Percentiles rank a stretch among this genome's conserved stretches.
These are phyloP conservation scores for Chenopodium quinoa DNA, from an alignment of 148 eudicot genomes.

Conservation along the genomic window DNA sequence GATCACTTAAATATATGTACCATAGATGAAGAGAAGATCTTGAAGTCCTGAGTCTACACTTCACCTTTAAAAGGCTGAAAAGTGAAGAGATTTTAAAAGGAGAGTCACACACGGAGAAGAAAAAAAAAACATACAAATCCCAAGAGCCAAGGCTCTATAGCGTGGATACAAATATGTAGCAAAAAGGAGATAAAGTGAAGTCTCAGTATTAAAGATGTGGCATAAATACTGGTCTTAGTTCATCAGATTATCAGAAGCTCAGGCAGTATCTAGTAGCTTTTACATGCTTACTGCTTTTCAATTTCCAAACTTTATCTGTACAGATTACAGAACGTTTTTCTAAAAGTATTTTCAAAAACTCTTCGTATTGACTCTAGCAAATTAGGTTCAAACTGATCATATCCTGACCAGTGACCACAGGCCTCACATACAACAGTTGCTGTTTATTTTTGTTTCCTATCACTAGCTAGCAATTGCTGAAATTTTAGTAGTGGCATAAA, in stretches of 20 bases:
- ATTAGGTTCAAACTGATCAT: neutral
- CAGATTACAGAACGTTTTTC: neutral
- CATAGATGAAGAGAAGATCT: neutral
- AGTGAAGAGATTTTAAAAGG: neutral
- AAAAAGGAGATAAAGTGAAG: neutral
- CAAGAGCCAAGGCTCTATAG: neutral
- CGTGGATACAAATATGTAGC: neutral
- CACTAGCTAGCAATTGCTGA: neutral
- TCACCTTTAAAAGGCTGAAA: neutral
- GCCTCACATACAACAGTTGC: neutral
- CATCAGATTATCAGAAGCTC: neutral
- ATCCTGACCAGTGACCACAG: neutral
- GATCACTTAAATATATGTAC: neutral
- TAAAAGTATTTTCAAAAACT: neutral
- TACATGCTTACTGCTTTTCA: neutral
- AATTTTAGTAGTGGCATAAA: neutral
- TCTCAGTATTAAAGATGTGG: neutral
- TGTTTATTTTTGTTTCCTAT: neutral
- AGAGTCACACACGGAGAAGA: neutral
- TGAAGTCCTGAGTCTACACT: slow-evolving; percentile 6
- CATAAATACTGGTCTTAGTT: neutral
- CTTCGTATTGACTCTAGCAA: neutral
- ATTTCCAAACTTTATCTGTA: neutral
- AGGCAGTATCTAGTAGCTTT: neutral
- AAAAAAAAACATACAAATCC: neutral